A percentile compares a stretch with the other conserved stretches of the same genome.
Evolutionary conservation across 768 basidiomycete genomes (phyloP).

Genomic region (Pleurotus giganteus): DNA sequence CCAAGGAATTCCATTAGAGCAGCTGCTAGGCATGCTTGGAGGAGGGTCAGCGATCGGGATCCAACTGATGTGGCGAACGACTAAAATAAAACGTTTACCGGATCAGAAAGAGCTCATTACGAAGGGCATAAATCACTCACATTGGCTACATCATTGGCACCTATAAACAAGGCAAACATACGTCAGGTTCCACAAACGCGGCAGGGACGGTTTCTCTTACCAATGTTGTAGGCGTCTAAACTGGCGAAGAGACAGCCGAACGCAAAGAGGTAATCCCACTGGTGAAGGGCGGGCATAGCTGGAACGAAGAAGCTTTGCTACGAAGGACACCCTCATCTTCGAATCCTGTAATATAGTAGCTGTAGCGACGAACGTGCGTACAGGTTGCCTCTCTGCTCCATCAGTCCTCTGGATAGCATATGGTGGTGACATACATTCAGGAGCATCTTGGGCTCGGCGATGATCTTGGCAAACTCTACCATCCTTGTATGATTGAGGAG

Average conservation of each 20-base stretch:
- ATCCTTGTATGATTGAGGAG: no score
- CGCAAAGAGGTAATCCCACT: conserved; percentile 29
- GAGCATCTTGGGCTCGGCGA: not conserved
- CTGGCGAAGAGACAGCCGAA: conserved; percentile 22
- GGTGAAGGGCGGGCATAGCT: conserved; percentile 23
- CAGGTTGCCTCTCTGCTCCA: not conserved
- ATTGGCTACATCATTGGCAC: conserved; percentile 30
- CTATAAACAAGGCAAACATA: conserved; percentile 23
- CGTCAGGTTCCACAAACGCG: conserved; percentile 10
- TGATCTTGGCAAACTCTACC: no score
- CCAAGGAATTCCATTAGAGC: conserved; percentile 25
- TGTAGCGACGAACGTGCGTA: conserved; percentile 3
- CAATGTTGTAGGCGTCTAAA: conserved; percentile 2
- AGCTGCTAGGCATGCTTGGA: conserved; percentile 23
- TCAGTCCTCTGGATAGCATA: not conserved
- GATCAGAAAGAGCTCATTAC: not conserved
- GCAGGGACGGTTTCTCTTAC: not conserved
- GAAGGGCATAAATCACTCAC: conserved; percentile 10
- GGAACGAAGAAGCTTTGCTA: conserved; percentile 2
- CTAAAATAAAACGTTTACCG: conserved; percentile 9
- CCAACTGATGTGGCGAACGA: conserved; percentile 23
- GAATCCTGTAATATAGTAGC: not conserved
- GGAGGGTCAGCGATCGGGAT: conserved; percentile 24
- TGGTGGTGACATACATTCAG: not conserved
- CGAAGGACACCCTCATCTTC: not conserved